Conservation (phyloP, 1,139 yeast species). For the Wickerhamiella infanticola region DNA sequence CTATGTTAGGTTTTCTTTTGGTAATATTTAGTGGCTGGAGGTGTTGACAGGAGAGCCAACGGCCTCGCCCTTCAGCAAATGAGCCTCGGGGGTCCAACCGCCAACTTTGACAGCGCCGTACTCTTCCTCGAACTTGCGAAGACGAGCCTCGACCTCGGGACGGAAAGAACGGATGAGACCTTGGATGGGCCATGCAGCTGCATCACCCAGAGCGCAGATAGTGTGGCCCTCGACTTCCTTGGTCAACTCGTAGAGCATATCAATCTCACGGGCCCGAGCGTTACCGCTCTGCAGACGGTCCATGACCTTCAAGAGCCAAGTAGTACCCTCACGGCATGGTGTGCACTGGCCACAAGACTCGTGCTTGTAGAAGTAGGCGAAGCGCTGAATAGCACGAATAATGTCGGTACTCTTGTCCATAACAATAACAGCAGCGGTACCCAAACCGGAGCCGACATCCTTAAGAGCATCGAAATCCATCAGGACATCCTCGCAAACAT, state of each 20-base stretch:
- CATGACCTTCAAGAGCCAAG: constrained; percentile 74
- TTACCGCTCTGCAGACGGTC: constrained; percentile 64
- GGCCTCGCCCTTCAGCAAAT: constrained; percentile 49
- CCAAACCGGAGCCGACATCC: constrained; percentile 75
- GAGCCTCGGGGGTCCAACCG: constrained; percentile 61
- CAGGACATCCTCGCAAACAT: constrained; percentile 46
- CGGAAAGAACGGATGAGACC: constrained; percentile 72
- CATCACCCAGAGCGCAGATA: constrained; percentile 82
- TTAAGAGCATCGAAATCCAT: constrained; percentile 81
- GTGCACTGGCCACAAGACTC: constrained; percentile 93
- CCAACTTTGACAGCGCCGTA: constrained; percentile 41
- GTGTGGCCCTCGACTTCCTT: constrained; percentile 84
- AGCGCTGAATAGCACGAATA: constrained; percentile 70
- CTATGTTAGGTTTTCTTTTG: not conserved
- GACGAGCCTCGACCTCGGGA: constrained; percentile 65
- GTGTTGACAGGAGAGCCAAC: constrained; percentile 37
- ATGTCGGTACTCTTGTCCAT: constrained; percentile 77
- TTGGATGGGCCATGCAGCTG: constrained; percentile 88
- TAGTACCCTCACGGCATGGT: constrained; percentile 89
- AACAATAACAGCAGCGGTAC: constrained; percentile 85
- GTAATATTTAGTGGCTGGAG: constrained; percentile 8
- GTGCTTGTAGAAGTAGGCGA: constrained; percentile 69
- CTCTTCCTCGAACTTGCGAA: constrained; percentile 34
- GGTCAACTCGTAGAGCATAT: constrained; percentile 64
- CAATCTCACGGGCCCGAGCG: constrained; percentile 66